phyloP scores from a whole-genome alignment of 2,329 filamentous ascomycete species.

The Trichothecium sympodiale region DNA sequence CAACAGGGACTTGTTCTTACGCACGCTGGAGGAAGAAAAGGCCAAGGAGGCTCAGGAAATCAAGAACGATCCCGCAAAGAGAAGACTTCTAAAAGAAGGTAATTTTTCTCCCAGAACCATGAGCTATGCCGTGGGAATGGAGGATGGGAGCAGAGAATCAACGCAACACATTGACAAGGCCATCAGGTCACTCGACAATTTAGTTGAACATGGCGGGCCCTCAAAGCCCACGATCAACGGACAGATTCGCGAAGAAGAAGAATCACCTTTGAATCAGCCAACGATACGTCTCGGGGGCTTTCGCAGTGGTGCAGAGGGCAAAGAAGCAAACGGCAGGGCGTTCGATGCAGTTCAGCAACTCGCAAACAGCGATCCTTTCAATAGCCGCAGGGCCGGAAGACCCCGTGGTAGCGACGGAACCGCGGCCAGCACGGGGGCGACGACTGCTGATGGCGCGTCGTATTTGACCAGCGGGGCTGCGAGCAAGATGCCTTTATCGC shows the following conservation, averaged over 20 bases:
- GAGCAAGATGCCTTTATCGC: conserved; percentile 52
- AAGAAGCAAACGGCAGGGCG: conserved; percentile 31
- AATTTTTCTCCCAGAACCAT: conserved; percentile 33
- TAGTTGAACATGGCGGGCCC: conserved; percentile 7
- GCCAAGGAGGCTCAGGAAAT: conserved; percentile 21
- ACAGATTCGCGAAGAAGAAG: conserved; percentile 12
- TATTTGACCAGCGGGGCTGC: conserved; percentile 54
- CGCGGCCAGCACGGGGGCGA: conserved; percentile 43
- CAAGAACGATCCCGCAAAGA: conserved; percentile 25
- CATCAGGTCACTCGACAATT: conserved; percentile 9
- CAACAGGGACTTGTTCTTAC: conserved; percentile 68
- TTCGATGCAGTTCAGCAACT: conserved; percentile 38
- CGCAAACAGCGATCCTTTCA: conserved; percentile 38
- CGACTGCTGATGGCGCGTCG: conserved; percentile 48
- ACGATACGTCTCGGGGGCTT: conserved; percentile 18
- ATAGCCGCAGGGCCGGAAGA: conserved; percentile 18
- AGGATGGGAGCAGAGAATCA: conserved; percentile 13
- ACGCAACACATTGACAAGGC: conserved; percentile 8
- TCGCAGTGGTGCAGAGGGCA: conserved; percentile 18
- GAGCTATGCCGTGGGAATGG: conserved; percentile 23
- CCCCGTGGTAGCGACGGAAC: conserved; percentile 52
- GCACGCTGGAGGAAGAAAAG: conserved; percentile 53
- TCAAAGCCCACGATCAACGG: conserved; percentile 12
- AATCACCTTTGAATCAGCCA: conserved; percentile 15
- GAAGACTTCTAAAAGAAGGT: conserved; percentile 25